Evolutionary conservation across 2,329 filamentous ascomycete genomes (phyloP).

Genomic region (Gliomastix tumulicola): DNA sequence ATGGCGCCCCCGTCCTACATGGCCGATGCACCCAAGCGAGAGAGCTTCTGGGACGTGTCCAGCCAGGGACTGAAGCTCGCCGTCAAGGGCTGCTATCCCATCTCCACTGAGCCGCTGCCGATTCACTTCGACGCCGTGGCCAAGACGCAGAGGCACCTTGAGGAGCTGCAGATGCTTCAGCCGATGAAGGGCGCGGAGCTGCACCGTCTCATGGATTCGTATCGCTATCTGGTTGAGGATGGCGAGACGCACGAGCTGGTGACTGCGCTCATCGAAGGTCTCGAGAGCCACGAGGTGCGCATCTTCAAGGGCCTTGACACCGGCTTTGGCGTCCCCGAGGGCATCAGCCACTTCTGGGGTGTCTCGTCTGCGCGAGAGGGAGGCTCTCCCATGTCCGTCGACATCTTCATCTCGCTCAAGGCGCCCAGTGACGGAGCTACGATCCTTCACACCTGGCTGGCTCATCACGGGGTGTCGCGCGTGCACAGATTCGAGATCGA

Average conservation of each 20-base stretch:
- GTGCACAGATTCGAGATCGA: constrained; percentile 23
- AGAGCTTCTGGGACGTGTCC: constrained; percentile 21
- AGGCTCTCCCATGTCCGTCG: constrained; percentile 9
- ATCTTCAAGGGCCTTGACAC: constrained; percentile 26
- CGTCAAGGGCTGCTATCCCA: constrained; percentile 18
- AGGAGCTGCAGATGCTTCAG: constrained; percentile 21
- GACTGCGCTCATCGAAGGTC: constrained; percentile 15
- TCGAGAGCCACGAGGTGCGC: constrained; percentile 13
- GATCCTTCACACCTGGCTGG: constrained; percentile 27
- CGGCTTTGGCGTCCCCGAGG: constrained; percentile 21
- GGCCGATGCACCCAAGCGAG: constrained; percentile 11
- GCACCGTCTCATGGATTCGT: constrained; percentile 14
- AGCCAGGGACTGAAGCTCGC: constrained; percentile 17
- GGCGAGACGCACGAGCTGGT: constrained; percentile 13
- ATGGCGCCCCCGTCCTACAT: constrained; percentile 14
- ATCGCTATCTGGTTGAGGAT: constrained; percentile 10
- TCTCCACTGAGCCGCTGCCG: constrained; percentile 15
- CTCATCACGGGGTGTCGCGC: constrained; percentile 23
- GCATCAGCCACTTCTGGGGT: constrained; percentile 23
- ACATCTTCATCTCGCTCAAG: constrained; percentile 27
- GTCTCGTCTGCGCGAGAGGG: constrained; percentile 14
- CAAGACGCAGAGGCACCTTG: constrained; percentile 20
- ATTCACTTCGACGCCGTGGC: constrained; percentile 20
- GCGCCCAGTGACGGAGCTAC: constrained; percentile 19
- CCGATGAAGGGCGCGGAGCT: constrained; percentile 15